Evolutionary conservation across 139 green algal genomes (phyloP), one percentile per base, ranked within the genome.

Genomic region (Asterochloris erici): DNA sequence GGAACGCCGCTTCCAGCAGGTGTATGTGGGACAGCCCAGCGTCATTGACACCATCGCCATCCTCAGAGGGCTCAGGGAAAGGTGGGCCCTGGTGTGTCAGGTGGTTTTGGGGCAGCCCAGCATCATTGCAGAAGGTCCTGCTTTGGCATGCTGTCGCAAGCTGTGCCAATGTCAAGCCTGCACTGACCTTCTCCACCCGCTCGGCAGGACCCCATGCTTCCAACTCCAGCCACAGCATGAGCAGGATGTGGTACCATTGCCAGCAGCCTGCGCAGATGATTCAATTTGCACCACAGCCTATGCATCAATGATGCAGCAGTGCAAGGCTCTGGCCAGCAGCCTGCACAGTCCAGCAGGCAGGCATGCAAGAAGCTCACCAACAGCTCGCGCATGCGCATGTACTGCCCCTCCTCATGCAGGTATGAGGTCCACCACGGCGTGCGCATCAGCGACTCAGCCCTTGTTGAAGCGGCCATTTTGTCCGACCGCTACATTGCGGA

Each of bases 361-460:
- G 94, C 10, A 2, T 77, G 71, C 71, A n/a, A 54, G 38, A 54
- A 54, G 2, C 38, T 54, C 6, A 6, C 38, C 38, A 54, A 6
- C 38, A 54, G 17, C 19, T 61, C 60, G 71, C n/a, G 60, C 38
- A 27, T n/a, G n/a, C 11, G n/a, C 71, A 61, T 15, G 12, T 19
- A 19, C n/a, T 60, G 71, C 24, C 63, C 29, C 14, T 26, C 68
- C 70, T 79, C 1, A 16, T 79, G 68, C 81, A 85, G 81, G 69
- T 99, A 99, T 87, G 96, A 99, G 91, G 85, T 99, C 81, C 97
- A 99, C 86, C 97, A 99, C 85, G 97, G 95, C 62, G 96, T 99
- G 79, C 93, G 93, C 82, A 99, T 99, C 84, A 91, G 77, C 47
- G 97, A 99, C 90, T 91, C 70, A 6, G 96, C 96, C n/a, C 90